Base-by-base conservation (phyloP, 2,329 filamentous ascomycete species). In the Aspergillus sp. region DNA sequence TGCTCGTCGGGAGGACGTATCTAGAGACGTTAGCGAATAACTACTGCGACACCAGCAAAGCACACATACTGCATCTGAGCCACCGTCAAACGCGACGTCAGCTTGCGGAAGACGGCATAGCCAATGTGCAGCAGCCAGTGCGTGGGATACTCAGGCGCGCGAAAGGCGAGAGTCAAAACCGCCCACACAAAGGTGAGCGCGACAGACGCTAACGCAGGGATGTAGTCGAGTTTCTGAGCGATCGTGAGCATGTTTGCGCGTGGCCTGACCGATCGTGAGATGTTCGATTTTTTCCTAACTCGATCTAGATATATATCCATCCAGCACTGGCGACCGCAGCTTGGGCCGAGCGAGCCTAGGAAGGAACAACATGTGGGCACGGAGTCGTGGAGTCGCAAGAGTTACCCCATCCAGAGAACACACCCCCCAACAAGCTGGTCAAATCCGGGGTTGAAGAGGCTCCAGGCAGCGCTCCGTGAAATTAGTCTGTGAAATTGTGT, bases 91-190 rank as follows among this genome's bases (percentile, higher is more conserved):
- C 72, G 69, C 17, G 59, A 40, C 1, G 70, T 73, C 3, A 64
- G 58, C 56, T 72, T 71, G 53, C 72, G 69, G 39, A 73, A 66
- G 7, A 70, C 57, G 2, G 72, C 70, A 64, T 75, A 74, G 27
- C 70, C 71, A 33, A 74, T 58, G 61, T 75, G 72, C 45, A 75
- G 59, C 44, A 69, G 60, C 52, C 70, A 58, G 4, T 68, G 65
- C 19, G 67, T 67, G 19, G 72, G 72, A 58, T 72, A 61, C 24
- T 65, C 59, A 13, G 68, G 61, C 12, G 64, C 64, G 15, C 69
- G 70, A 60, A 64, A 65, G 17, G 70, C 48, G 6, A 69, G 64
- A 0, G 68, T 71, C 27, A 72, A 40, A 4, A 71, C 52, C 4
- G 70, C 67, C 61, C 67, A 72, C 47, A 70, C 59, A 19, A 63